Evolutionary conservation across 83 land plant genomes (phyloP).

Genomic region (Diphasiastrum complanatum): DNA sequence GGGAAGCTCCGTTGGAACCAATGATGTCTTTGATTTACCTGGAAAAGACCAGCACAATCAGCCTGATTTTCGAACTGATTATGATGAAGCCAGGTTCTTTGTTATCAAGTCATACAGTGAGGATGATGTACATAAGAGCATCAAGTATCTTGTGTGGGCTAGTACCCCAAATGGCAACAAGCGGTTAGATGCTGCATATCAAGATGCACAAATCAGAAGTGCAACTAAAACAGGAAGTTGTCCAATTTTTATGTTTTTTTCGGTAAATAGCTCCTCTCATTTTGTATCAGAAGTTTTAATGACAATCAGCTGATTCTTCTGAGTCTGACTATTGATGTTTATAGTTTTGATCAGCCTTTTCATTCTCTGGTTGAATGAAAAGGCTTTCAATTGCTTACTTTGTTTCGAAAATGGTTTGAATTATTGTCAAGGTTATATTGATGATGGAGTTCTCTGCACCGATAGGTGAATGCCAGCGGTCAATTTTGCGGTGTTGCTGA

Average conservation of each 20-base stretch:
- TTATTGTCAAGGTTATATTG: too few species aligned
- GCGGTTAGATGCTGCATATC: slow-evolving; percentile 56
- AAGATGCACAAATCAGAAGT: slow-evolving; percentile 38
- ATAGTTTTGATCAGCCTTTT: neutral
- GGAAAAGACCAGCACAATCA: slow-evolving; percentile 46
- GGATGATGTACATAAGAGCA: slow-evolving; percentile 88
- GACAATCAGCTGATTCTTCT: neutral
- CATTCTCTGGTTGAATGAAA: neutral
- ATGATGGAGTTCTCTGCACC: neutral
- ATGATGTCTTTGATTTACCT: slow-evolving; percentile 15
- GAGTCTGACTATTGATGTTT: slow-evolving; percentile 2
- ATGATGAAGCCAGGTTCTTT: slow-evolving; percentile 62
- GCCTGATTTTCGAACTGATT: slow-evolving; percentile 45
- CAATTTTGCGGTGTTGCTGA: slow-evolving; percentile 86
- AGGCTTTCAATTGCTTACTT: too few species aligned
- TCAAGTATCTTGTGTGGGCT: slow-evolving; percentile 82
- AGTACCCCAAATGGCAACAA: slow-evolving; percentile 70
- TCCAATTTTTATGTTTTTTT: slow-evolving; percentile 71
- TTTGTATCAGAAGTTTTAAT: slow-evolving; percentile 24
- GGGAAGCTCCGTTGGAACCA: slow-evolving; percentile 9
- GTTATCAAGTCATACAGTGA: slow-evolving; percentile 88
- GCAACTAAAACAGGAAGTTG: slow-evolving; percentile 25
- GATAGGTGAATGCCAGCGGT: slow-evolving; percentile 80
- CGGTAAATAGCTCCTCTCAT: too few species aligned
- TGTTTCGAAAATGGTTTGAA: too few species aligned